Evolutionary conservation across 2,329 filamentous ascomycete species (phyloP), one percentile per base, ranked within the genome.

Genomic region (Penicillium sp.): DNA sequence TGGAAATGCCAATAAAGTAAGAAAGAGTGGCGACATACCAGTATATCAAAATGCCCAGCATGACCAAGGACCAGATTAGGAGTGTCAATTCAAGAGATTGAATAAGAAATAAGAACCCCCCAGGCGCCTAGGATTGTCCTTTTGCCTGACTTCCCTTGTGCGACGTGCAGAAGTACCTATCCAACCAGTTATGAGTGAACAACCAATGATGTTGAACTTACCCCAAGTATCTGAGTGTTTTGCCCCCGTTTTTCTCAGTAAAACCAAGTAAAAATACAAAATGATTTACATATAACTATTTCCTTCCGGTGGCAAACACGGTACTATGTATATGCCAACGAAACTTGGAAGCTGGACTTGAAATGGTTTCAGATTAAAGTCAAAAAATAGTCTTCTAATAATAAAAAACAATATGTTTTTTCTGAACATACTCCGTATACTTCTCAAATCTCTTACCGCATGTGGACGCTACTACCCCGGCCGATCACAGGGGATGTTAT

Each of bases 111-210:
- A 45, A 23, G 31, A 38, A 46, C 7, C 2, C 21, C 11, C 6
- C 0, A 23, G 25, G 29, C 27, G 50, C 38, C 47, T 38, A 47
- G 27, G 41, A 59, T 59, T 59, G 49, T 44, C 34, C 46, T 57
- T 55, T 59, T 55, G 60, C 50, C 61, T 38, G 46, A 39, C 48
- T 23, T 53, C 40, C 53, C 48, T 57, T 64, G 64, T 63, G 55
- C 58, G 41, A 65, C 61, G 45, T 59, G 53, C 44, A 60, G 57
- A 48, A 55, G 54, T 50, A 56, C 48, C 47, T 44, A 52, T 53
- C 46, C 45, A 52, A 57, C 40, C 45, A 41, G 47, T 36, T 41
- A 33, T 50, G 31, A 27, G 41, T 21, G 36, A 46, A 34, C 29
- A 0, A 11, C 48, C 54, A 56, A 56, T 56, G 41, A 53, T 15